phyloP scores from a whole-genome alignment of 176 grass and related monocot genomes.

The Musa troglodytarum region DNA sequence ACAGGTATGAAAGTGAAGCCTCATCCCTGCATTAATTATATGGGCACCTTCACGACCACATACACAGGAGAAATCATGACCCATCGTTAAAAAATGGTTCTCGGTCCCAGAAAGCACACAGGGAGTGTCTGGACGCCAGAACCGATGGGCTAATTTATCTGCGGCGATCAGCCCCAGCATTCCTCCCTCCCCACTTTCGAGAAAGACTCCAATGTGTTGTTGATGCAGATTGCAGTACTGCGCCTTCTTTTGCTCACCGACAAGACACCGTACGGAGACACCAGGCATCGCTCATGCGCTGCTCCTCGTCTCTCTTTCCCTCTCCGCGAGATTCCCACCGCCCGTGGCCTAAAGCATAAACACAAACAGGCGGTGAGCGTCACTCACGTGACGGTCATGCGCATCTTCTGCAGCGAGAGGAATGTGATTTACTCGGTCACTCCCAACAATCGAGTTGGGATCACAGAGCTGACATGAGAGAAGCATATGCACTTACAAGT shows the following conservation, averaged over 20 bases:
- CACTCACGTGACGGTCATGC: background rate
- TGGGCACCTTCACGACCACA: background rate
- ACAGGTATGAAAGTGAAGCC: background rate
- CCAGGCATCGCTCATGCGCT: background rate
- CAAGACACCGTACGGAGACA: background rate
- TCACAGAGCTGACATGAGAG: background rate
- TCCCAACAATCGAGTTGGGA: background rate
- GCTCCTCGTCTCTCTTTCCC: background rate
- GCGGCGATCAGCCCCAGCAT: background rate
- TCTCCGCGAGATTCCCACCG: background rate
- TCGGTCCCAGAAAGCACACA: background rate
- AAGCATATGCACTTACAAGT: background rate
- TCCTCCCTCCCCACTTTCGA: background rate
- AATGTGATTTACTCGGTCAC: no score
- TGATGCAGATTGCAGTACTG: conserved; percentile 1
- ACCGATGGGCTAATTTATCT: background rate
- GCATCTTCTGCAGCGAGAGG: background rate
- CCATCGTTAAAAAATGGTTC: no score
- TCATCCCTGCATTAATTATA: background rate
- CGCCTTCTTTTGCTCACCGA: background rate
- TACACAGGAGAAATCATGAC: background rate
- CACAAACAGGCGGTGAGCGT: background rate
- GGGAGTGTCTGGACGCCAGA: no score
- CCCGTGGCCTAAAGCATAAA: background rate
- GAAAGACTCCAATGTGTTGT: background rate